These are phyloP conservation scores for Metschnikowia lachancei DNA, from an alignment of 805 yeast genomes.

Conservation along the genomic window DNA sequence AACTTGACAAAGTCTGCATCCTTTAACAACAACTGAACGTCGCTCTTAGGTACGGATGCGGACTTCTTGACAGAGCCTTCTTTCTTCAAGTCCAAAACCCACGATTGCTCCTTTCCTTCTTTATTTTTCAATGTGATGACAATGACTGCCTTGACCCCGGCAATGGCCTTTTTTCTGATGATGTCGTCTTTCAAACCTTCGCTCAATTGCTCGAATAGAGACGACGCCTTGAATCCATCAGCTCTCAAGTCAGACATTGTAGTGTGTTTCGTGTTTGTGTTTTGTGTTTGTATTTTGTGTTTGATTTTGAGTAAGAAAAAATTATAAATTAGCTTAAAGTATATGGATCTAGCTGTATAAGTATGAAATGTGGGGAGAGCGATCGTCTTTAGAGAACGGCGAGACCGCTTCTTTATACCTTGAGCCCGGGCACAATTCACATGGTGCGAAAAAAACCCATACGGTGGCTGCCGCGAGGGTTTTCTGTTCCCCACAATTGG, in stretches of 20 bases:
- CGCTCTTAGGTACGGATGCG: slow-evolving; percentile 40
- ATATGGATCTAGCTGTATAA: not conserved
- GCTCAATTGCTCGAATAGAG: slow-evolving; percentile 39
- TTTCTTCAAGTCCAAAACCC: slow-evolving; percentile 25
- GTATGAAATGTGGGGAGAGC: not conserved
- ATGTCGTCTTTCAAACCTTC: slow-evolving; percentile 38
- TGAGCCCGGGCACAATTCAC: slow-evolving; percentile 11
- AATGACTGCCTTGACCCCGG: slow-evolving; percentile 57
- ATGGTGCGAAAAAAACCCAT: slow-evolving; percentile 4
- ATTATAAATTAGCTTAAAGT: not conserved
- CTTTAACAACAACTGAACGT: slow-evolving; percentile 60
- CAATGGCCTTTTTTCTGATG: slow-evolving; percentile 38
- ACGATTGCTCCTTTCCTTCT: slow-evolving; percentile 24
- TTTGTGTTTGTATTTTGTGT: too few species aligned
- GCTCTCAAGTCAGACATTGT: slow-evolving; percentile 29
- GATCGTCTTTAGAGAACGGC: not conserved
- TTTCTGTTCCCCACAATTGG: slow-evolving; percentile 11
- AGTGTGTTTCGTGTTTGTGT: too few species aligned
- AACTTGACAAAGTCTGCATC: slow-evolving; percentile 72
- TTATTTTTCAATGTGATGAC: slow-evolving; percentile 47
- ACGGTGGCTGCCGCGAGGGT: too few species aligned
- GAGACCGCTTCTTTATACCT: slow-evolving; percentile 5
- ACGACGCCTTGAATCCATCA: slow-evolving; percentile 45
- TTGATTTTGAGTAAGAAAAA: not conserved
- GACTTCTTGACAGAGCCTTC: slow-evolving; percentile 17